Conservation (phyloP, 1,284 basidiomycete genomes). For the Microbotryum lychnidis-dioicae region DNA sequence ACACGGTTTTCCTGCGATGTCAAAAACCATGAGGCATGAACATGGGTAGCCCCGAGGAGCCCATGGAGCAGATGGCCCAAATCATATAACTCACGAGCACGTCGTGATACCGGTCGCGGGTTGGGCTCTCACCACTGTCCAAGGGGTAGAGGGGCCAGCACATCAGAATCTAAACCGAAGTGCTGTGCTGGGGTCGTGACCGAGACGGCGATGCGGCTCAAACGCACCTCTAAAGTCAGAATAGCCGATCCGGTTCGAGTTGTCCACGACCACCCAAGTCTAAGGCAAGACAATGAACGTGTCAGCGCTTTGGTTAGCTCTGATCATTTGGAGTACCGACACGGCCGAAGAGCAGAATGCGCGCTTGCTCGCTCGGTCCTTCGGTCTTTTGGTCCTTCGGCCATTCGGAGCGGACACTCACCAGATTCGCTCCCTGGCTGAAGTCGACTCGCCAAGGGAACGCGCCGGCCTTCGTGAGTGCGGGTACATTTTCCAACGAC, state of each 20-base stretch:
- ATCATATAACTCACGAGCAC: constrained; percentile 8
- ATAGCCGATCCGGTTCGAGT: not conserved
- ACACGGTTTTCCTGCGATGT: constrained; percentile 8
- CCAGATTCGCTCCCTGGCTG: constrained; percentile 17
- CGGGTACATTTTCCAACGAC: constrained; percentile 11
- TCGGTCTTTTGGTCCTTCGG: too few species aligned
- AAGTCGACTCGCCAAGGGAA: constrained; percentile 12
- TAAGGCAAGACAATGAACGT: too few species aligned
- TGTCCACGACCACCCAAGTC: not conserved
- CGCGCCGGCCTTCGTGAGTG: not conserved
- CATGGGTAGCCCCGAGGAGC: not conserved
- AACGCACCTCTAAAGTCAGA: not conserved
- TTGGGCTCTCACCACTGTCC: constrained; percentile 5
- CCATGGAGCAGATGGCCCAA: not conserved
- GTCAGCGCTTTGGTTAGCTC: too few species aligned
- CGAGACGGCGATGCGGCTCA: too few species aligned
- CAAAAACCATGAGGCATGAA: not conserved
- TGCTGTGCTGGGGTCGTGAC: not conserved
- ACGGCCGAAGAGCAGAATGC: too few species aligned
- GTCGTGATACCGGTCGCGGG: constrained; percentile 1
- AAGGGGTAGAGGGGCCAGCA: too few species aligned
- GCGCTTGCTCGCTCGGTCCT: too few species aligned
- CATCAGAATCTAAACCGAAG: not conserved
- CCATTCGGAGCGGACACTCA: constrained; percentile 1
- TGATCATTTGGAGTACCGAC: too few species aligned